Evolutionary conservation across 768 basidiomycete genomes (phyloP).

Genomic region (Pisolithus sp.): DNA sequence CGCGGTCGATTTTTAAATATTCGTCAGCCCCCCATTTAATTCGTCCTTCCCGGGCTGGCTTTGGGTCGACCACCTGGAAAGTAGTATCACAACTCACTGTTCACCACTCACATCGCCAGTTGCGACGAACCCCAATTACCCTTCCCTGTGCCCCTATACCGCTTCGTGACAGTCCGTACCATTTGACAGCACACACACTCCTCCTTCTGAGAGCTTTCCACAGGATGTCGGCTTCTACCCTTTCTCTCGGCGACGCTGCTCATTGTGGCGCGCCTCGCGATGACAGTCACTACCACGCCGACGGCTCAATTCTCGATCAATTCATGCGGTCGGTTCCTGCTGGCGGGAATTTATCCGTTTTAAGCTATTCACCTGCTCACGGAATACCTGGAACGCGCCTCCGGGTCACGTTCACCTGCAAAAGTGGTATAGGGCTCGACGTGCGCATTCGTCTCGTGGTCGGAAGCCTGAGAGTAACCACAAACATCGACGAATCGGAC

Average conservation of each 20-base stretch:
- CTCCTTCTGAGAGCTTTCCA: background rate
- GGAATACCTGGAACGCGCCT: slow-evolving; percentile 61
- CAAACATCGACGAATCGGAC: slow-evolving; percentile 54
- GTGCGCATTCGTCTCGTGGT: slow-evolving; percentile 72
- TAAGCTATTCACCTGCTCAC: slow-evolving; percentile 56
- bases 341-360: slow-evolving; percentile 53
- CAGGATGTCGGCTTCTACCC: background rate
- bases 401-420: slow-evolving; percentile 45
- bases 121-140: background rate
- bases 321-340: slow-evolving; percentile 27
- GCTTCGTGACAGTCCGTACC: background rate
- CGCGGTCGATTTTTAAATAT: slow-evolving; percentile 16
- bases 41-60: background rate
- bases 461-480: slow-evolving; percentile 60
- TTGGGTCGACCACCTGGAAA: background rate
- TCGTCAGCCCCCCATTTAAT: background rate
- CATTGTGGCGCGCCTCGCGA: background rate
- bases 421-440: slow-evolving; percentile 13
- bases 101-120: too few relatives aligned
- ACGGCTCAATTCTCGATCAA: background rate
- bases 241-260: background rate
- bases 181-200: background rate
- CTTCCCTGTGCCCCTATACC: background rate
- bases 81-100: background rate
- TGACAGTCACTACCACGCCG: background rate